Percentiles rank a stretch among this genome's conserved stretches.
Evolutionary conservation across 441 rosid species (phyloP).

Genomic region (Theobroma grandiflorum): DNA sequence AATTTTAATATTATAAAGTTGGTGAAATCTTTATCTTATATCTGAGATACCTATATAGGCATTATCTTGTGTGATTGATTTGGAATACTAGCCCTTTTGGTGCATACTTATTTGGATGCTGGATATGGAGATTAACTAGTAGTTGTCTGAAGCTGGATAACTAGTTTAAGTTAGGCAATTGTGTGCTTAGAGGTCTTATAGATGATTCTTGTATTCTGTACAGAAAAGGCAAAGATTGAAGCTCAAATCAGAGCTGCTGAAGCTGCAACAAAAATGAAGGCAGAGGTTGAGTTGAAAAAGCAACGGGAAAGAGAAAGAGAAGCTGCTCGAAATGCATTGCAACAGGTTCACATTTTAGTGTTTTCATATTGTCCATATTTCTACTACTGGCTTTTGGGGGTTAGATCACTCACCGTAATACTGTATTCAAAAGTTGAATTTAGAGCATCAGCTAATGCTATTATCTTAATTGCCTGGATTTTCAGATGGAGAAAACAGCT

Average conservation of each 20-base stretch:
- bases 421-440: neutral
- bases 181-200: neutral
- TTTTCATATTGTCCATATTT: neutral
- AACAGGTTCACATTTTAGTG: conserved; percentile 46
- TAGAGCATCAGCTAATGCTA: neutral
- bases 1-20: no score
- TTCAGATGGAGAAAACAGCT: conserved; percentile 70
- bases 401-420: neutral
- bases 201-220: conserved; percentile 11
- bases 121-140: neutral
- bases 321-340: conserved; percentile 69
- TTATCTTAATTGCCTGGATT: neutral
- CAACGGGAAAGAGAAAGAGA: conserved; percentile 68
- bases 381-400: neutral
- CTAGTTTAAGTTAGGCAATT: neutral
- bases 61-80: no score
- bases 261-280: conserved; percentile 60
- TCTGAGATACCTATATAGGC: no score
- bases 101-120: neutral
- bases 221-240: conserved; percentile 79
- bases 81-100: neutral
- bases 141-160: neutral
- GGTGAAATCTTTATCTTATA: no score
- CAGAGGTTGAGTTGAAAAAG: conserved; percentile 60
- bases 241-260: conserved; percentile 70